phyloP scores from a whole-genome alignment of 1,284 basidiomycete genomes.

The Irpex lacteus region DNA sequence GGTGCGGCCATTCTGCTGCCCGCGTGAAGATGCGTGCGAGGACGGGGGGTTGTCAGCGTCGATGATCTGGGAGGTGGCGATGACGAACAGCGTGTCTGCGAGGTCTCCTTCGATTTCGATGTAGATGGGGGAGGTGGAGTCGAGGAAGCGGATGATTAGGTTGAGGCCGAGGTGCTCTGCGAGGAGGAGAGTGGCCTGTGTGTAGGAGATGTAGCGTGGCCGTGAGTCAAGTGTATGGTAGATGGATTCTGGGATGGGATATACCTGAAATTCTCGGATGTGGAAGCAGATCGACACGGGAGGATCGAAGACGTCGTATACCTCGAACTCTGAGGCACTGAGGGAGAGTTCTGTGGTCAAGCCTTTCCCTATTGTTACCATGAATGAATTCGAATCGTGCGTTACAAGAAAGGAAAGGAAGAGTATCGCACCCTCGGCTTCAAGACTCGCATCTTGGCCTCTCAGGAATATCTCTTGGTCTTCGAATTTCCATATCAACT shows the following conservation, averaged over 20 bases:
- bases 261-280: conserved; percentile 76
- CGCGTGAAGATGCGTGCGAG: conserved; percentile 11
- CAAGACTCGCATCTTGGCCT: conserved; percentile 63
- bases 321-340: conserved; percentile 72
- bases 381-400: too few species aligned
- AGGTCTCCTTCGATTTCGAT: conserved; percentile 68
- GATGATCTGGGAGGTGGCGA: conserved; percentile 66
- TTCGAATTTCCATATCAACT: conserved; percentile 73
- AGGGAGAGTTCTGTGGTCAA: conserved; percentile 72
- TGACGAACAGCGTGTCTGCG: conserved; percentile 63
- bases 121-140: conserved; percentile 67
- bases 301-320: conserved; percentile 58
- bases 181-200: conserved; percentile 71
- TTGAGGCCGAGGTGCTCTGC: conserved; percentile 65
- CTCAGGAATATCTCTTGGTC: conserved; percentile 63
- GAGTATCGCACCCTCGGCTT: conserved; percentile 50
- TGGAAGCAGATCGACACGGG: conserved; percentile 74
- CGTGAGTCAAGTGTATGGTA: conserved; percentile 1
- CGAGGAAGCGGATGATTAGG: conserved; percentile 72
- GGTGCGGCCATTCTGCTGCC: not conserved
- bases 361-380: conserved; percentile 35
- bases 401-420: too few species aligned
- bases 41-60: conserved; percentile 26
- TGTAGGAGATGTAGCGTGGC: conserved; percentile 4
- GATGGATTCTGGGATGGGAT: conserved; percentile 18